These are phyloP conservation scores for Triticum monococcum DNA, from an alignment of 176 grass and related monocot species.

Conservation along the genomic window DNA sequence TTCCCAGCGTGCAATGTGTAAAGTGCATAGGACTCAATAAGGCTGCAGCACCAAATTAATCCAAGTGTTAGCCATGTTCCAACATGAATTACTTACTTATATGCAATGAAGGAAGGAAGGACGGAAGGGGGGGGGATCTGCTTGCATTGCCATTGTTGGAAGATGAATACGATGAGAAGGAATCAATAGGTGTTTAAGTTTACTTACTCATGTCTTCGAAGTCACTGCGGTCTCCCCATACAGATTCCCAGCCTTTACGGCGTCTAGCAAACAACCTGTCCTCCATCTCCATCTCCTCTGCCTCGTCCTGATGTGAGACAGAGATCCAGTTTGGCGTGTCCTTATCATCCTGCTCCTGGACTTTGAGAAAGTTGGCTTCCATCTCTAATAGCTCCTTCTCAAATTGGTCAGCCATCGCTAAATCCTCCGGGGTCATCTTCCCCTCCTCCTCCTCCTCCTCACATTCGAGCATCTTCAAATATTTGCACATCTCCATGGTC, in stretches of 20 bases:
- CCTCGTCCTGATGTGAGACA: not conserved
- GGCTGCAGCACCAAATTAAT: not conserved
- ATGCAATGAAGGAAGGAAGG: not conserved
- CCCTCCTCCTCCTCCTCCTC: not conserved
- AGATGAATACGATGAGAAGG: not conserved
- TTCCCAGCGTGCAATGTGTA: not conserved
- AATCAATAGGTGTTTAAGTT: not conserved
- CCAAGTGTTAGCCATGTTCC: not conserved
- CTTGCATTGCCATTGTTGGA: not conserved
- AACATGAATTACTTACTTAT: not conserved
- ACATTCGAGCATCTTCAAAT: not conserved
- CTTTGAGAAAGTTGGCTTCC: not conserved
- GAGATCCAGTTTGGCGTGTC: not conserved
- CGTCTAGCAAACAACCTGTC: not conserved
- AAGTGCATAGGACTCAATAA: not conserved
- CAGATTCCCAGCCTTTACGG: not conserved
- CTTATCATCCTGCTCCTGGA: not conserved
- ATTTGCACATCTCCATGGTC: not conserved
- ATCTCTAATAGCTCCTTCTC: not conserved
- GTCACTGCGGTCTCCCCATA: not conserved
- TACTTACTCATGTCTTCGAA: not conserved
- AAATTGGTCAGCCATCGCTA: not conserved
- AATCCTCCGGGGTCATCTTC: not conserved
- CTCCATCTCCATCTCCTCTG: not conserved
- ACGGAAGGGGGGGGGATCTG: not conserved